Evolutionary conservation across 768 basidiomycete genomes (phyloP).

Genomic region (Pleurotus platypus): DNA sequence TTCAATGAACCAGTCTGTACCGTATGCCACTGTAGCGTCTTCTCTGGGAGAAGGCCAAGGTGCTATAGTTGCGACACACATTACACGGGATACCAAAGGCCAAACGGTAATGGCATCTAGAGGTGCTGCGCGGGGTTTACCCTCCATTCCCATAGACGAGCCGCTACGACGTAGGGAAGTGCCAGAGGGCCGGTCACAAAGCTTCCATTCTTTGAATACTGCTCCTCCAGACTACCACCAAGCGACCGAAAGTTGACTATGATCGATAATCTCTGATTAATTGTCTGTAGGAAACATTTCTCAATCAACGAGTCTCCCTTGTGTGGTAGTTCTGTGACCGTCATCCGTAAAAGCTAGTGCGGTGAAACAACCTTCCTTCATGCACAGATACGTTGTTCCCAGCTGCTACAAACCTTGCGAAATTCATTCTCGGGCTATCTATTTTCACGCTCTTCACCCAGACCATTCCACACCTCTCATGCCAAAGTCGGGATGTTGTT

Average conservation of each 20-base stretch:
- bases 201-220: not conserved
- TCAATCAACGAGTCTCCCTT: too few relatives aligned
- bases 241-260: constrained; percentile 6
- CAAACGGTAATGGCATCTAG: not conserved
- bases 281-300: too few relatives aligned
- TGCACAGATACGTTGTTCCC: too few relatives aligned
- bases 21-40: not conserved
- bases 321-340: too few relatives aligned
- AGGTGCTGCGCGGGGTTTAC: not conserved
- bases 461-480: too few relatives aligned
- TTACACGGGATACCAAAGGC: not conserved
- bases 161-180: not conserved
- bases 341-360: too few relatives aligned
- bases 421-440: too few relatives aligned
- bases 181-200: constrained; percentile 6
- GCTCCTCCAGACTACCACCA: constrained; percentile 11
- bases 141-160: constrained; percentile 5
- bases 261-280: too few relatives aligned
- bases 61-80: not conserved
- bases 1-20: not conserved
- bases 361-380: too few relatives aligned
- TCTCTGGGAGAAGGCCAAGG: not conserved
- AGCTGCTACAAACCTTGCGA: too few relatives aligned
- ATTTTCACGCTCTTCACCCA: too few relatives aligned
- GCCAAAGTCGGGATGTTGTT: too few relatives aligned